Percentiles rank a stretch among this genome's conserved stretches.
Conservation (phyloP, 441 rosid genomes). For the Gossypium davidsonii region DNA sequence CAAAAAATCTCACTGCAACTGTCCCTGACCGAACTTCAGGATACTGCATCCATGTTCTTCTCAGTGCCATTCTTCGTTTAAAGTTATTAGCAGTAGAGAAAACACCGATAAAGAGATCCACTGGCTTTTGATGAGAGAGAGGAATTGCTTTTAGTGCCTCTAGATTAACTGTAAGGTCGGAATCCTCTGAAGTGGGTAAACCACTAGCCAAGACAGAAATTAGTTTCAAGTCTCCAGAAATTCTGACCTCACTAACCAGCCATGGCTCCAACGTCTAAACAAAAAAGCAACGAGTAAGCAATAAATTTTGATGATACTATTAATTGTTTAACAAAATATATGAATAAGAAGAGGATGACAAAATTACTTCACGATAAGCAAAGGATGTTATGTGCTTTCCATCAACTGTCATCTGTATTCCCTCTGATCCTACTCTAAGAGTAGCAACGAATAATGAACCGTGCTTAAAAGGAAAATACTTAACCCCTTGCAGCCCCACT, state of each 20-base stretch:
- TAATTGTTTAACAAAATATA: slow-evolving; percentile 10
- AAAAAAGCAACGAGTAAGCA: slow-evolving; percentile 9
- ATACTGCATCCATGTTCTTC: slow-evolving; percentile 98
- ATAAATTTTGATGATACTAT: slow-evolving; percentile 13
- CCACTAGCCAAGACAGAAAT: slow-evolving; percentile 60
- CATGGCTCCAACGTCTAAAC: slow-evolving; percentile 68
- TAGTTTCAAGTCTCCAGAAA: slow-evolving; percentile 50
- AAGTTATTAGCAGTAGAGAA: slow-evolving; percentile 94
- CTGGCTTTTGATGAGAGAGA: slow-evolving; percentile 39
- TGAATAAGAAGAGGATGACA: slow-evolving; percentile 10
- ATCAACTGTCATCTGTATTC: slow-evolving; percentile 68
- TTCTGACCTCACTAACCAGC: slow-evolving; percentile 61
- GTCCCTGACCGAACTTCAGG: slow-evolving; percentile 64
- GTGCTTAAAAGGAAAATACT: slow-evolving; percentile 60
- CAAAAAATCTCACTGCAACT: slow-evolving; percentile 88
- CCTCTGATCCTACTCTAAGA: slow-evolving; percentile 61
- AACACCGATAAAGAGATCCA: slow-evolving; percentile 82
- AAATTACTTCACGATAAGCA: slow-evolving; percentile 61
- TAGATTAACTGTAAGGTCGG: slow-evolving; percentile 52
- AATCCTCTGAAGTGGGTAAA: slow-evolving; percentile 62
- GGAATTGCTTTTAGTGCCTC: slow-evolving; percentile 64
- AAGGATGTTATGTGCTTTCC: slow-evolving; percentile 70
- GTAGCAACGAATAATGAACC: slow-evolving; percentile 60
- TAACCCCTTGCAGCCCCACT: slow-evolving; percentile 38
- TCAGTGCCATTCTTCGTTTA: slow-evolving; percentile 87